Base-by-base conservation (phyloP, 2,329 filamentous ascomycete genomes). In the Tricladium varicosporioides region DNA sequence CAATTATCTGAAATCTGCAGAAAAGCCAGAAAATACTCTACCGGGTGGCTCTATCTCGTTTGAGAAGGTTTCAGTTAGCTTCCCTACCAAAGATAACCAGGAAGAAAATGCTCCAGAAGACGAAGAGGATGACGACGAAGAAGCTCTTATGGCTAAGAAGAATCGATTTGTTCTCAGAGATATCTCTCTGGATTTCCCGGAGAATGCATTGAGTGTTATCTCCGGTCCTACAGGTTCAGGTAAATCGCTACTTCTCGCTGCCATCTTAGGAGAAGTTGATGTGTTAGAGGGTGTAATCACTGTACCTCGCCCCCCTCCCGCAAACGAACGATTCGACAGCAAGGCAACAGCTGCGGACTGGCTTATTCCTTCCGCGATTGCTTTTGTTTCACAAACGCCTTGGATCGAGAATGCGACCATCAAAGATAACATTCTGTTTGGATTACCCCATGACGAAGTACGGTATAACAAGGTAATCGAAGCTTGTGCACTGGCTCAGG, bases 361-460 rank as follows among this genome's bases (percentile, higher is more conserved):
- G 89, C 84, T 88, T 46, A 79, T 91, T 14, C 80, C 85, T 8
- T 80, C 80, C 2, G 81, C 87, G 1, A 80, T 92, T 50, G 89
- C 89, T 0, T 93, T 86, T 64, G 88, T 92, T 36, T 83, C 87
- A 1, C 64, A 92, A 68, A 91, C 88, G 7, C 89, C 90, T 0
- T 94, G 89, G 90, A 89, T 94, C 49, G 89, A 93, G 67, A 93
- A 92, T 64, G 88, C 87, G 0, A 88, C 84, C 5, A 85, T 95
- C 60, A 84, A 81, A 55, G 85, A 91, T 46, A 95, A 94, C 64
- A 88, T 94, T 51, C 71, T 91, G 0, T 94, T 93, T 60, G 89
- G 89, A 0, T 75, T 92, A 2, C 89, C 89, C 0, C 81, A 80
- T 31, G 82, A 91, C 54, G 75, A 85, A 56, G 75, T 79, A n/a